These are phyloP conservation scores for Apophysomyces variabilis DNA, from an alignment of 371 early-diverging fungal species.

Conservation along the genomic window DNA sequence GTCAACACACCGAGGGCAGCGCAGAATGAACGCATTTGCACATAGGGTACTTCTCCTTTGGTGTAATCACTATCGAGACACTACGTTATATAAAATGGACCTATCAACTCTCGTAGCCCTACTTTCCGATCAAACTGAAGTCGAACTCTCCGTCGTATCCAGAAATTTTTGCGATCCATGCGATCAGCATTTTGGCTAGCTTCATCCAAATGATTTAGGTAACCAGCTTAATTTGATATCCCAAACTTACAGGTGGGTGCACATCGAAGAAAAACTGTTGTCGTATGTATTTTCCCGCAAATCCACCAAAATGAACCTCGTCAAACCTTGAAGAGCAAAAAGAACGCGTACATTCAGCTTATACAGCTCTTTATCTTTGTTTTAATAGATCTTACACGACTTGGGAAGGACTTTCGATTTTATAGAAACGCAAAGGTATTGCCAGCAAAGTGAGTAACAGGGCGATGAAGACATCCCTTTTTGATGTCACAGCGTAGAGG, in stretches of 20 bases:
- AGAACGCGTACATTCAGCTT: no score
- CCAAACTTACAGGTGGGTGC: constrained; percentile 35
- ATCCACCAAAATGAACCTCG: constrained; percentile 98
- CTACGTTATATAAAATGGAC: background rate
- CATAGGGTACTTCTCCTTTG: constrained; percentile 77
- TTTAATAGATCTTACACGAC: constrained; percentile 24
- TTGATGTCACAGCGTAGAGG: background rate
- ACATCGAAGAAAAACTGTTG: constrained; percentile 98
- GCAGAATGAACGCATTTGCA: constrained; percentile 79
- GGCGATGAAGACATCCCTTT: constrained; percentile 22
- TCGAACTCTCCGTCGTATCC: constrained; percentile 91
- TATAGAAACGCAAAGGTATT: constrained; percentile 26
- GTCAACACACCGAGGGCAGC: constrained; percentile 75
- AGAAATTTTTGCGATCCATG: constrained; percentile 70
- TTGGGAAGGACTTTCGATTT: constrained; percentile 23
- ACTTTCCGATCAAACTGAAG: constrained; percentile 85
- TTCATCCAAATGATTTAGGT: constrained; percentile 7
- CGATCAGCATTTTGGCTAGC: constrained; percentile 94
- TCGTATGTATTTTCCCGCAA: constrained; percentile 92
- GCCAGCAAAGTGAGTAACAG: constrained; percentile 18
- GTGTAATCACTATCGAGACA: constrained; percentile 31
- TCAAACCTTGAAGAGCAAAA: background rate
- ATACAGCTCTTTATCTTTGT: no score
- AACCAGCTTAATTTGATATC: no score
- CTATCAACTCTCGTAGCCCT: constrained; percentile 27